phyloP scores from a whole-genome alignment of 768 basidiomycete species.

The Suillus subaureus region DNA sequence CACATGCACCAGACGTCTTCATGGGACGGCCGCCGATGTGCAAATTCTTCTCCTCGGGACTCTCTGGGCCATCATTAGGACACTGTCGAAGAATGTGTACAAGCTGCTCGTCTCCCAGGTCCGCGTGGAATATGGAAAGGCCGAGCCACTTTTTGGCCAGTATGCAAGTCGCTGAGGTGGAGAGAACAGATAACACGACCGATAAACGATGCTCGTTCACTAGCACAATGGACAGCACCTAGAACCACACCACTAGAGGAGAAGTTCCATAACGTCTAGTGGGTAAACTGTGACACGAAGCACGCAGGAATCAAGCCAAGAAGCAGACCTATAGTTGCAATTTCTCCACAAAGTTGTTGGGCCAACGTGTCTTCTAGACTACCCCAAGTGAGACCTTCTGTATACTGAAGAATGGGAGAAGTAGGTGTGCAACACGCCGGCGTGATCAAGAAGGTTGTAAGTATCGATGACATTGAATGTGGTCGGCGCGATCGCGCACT shows the following conservation, averaged over 20 bases:
- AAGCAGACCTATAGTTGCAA: too few species aligned
- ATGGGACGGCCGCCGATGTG: slow-evolving; percentile 1
- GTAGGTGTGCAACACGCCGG: too few species aligned
- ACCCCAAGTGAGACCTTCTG: too few species aligned
- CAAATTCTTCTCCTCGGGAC: slow-evolving; percentile 27
- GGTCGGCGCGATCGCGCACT: too few species aligned
- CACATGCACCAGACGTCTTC: neutral
- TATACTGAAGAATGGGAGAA: too few species aligned
- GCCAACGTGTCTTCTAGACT: too few species aligned
- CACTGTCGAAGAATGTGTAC: slow-evolving; percentile 24
- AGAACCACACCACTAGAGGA: slow-evolving; percentile 26
- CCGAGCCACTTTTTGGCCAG: slow-evolving; percentile 11
- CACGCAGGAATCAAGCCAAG: too few species aligned
- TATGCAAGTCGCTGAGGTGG: slow-evolving; percentile 9
- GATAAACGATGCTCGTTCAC: slow-evolving; percentile 14
- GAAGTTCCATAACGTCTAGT: slow-evolving; percentile 21
- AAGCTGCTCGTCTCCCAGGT: slow-evolving; percentile 12
- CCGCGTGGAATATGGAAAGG: slow-evolving; percentile 21
- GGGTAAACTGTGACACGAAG: neutral
- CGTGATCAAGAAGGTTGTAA: too few species aligned
- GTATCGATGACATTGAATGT: too few species aligned
- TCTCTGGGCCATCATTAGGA: slow-evolving; percentile 14
- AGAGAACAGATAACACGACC: slow-evolving; percentile 18
- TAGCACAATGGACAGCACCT: slow-evolving; percentile 11
- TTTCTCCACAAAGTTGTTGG: too few species aligned